Evolutionary conservation across 2,329 filamentous ascomycete genomes (phyloP), one percentile per base, ranked within the genome.

Genomic region (Aspergillus candidus): DNA sequence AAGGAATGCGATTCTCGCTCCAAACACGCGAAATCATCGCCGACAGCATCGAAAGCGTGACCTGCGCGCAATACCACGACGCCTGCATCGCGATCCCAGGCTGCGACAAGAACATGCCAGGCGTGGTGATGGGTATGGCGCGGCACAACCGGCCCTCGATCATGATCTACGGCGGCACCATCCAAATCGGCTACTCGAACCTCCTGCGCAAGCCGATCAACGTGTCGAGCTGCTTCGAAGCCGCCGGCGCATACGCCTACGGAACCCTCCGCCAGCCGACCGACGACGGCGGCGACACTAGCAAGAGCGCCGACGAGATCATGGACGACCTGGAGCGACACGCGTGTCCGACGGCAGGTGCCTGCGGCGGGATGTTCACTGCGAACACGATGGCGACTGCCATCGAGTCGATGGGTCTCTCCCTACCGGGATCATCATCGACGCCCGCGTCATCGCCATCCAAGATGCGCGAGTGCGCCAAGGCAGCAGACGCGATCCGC

Each of bases 101-200:
- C 10, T 96, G 90, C 65, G 90, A 96, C 72, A 96, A 96, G 78
- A 96, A 96, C 67, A 96, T 96, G 91, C 90, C 90, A 0, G 90
- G 90, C 51, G 84, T 87, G 12, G 75, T 93, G 51, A 95, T 95
- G 83, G 89, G 86, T 0, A 89, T 93, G 60, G 88, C 87, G 11
- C 80, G 91, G 45, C 88, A 94, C 69, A 96, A 96, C 68, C 79
- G 91, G 8, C 91, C 91, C 4, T 93, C 88, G 38, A 74, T 96
- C 62, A 95, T 96, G 89, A 84, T 97, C 47, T 97, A 96, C 64
- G 91, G 91, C 40, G 91, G 91, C 32, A 87, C 88, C 12, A 96
- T 95, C 59, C 82, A 83, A 60, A 88, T 88, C 49, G 91, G 90
- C n/a, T 86, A 88, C 66, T 90, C 84, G 0, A 71, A 79, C 40